These are phyloP conservation scores for Daldinia loculata DNA, from an alignment of 495 filamentous ascomycete species.

Conservation along the genomic window DNA sequence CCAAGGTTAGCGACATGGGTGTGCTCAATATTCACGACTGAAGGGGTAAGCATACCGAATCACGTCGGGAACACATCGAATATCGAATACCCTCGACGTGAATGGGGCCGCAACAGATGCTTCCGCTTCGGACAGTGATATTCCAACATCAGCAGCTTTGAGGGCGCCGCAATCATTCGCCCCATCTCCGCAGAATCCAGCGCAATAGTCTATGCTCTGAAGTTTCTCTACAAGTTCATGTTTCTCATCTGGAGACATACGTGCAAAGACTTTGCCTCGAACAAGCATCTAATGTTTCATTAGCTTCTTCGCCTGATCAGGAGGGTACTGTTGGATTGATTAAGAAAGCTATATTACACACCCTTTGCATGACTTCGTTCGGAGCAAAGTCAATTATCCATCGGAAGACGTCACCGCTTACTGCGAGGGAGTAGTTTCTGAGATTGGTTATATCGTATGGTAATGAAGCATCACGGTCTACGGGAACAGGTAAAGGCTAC, in stretches of 20 bases:
- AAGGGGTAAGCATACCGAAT: constrained; percentile 66
- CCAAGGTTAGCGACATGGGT: constrained; percentile 18
- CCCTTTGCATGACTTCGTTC: constrained; percentile 75
- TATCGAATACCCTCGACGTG: constrained; percentile 94
- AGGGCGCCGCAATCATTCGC: constrained; percentile 98
- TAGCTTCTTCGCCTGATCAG: constrained; percentile 15
- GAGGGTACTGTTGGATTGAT: background rate
- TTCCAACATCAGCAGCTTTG: constrained; percentile 98
- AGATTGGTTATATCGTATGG: constrained; percentile 83
- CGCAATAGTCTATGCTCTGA: constrained; percentile 94
- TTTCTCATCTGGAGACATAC: constrained; percentile 99
- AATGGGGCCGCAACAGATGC: constrained; percentile 98
- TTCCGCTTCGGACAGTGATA: constrained; percentile 96
- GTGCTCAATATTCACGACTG: background rate
- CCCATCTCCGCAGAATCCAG: constrained; percentile 96
- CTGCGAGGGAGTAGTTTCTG: constrained; percentile 83
- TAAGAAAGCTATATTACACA: constrained; percentile 46
- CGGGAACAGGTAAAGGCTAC: constrained; percentile 73
- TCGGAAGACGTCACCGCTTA: constrained; percentile 93
- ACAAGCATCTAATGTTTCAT: constrained; percentile 75
- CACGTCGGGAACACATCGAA: constrained; percentile 92
- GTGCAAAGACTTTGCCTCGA: constrained; percentile 90
- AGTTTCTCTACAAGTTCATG: constrained; percentile 97
- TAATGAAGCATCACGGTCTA: constrained; percentile 78
- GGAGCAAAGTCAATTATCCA: constrained; percentile 94